Evolutionary conservation across 2,329 filamentous ascomycete species (phyloP), one percentile per base, ranked within the genome.

Genomic region (Colletotrichum navitas): DNA sequence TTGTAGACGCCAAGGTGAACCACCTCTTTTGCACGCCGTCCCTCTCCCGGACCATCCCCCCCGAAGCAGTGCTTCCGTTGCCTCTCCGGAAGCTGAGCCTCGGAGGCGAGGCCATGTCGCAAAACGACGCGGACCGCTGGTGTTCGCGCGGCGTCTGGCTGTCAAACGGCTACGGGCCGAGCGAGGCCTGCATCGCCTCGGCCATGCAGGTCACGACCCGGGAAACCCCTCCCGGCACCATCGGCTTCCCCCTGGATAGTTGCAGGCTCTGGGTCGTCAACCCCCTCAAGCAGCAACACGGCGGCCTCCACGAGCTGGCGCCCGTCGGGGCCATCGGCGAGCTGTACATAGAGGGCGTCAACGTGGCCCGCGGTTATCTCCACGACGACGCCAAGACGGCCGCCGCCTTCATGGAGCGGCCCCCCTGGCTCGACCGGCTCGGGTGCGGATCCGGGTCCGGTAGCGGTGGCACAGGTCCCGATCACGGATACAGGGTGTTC

Each of bases 1-100:
- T 90, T 36, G 81, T 82, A 7, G 78, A 83, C 1, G 85, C 87
- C 81, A 78, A 83, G 21, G 85, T 85, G 34, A 87, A 83, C 56
- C 85, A 83, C 81, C 85, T 85, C 3, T 84, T 87, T 74, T 83
- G 90, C 72, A 91, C 90, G 1, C 87, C 89, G 3, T 83, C 88
- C 0, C 83, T 92, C 24, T 87, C 88, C 0, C 76, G 84, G 8
- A 82, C 80, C 47, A 78, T 85, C 14, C 77, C 80, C n/a, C 79
- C 83, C 1, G 74, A 75, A 0, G 69, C 74, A 0, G 76, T 85
- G 0, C 81, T 83, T 0, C 80, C 77, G 10, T 51, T 2, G 11
- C 47, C n/a, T 1, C 74, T 86, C 1, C 76, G 78, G 51, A 84
- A 81, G 0, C 73, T 85, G 18, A 69, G 72, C 18, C 68, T 79